These are phyloP conservation scores for Globisporangium iwayamae DNA, from an alignment of 352 stramenopile species.

Conservation along the genomic window DNA sequence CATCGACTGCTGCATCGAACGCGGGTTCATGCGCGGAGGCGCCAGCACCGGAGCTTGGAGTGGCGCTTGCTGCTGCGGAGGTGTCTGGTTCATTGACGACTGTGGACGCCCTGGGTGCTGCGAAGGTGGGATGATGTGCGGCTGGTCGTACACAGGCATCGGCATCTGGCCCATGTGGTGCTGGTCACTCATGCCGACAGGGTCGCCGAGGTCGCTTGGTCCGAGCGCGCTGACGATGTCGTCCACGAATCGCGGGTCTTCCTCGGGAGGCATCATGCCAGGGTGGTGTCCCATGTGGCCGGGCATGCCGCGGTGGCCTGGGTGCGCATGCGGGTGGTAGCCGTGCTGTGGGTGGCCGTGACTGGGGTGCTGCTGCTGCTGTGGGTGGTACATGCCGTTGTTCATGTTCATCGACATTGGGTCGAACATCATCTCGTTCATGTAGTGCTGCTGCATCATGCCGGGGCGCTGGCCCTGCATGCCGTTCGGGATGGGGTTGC, in stretches of 20 bases:
- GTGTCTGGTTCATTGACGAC: constrained; percentile 27
- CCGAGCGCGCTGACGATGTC: constrained; percentile 62
- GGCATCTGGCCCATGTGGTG: constrained; percentile 49
- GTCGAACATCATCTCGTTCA: constrained; percentile 81
- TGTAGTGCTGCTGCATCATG: constrained; percentile 62
- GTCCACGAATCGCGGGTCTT: constrained; percentile 68
- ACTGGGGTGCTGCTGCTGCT: constrained; percentile 37
- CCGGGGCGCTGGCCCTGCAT: constrained; percentile 35
- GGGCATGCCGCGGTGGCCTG: constrained; percentile 29
- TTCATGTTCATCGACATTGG: constrained; percentile 53
- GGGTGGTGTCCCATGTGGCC: constrained; percentile 31
- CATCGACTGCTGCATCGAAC: constrained; percentile 21
- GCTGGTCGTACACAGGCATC: constrained; percentile 57
- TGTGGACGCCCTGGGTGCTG: constrained; percentile 33
- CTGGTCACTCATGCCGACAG: constrained; percentile 42
- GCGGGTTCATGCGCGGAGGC: constrained; percentile 17
- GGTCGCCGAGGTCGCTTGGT: constrained; percentile 41
- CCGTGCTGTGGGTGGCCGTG: constrained; percentile 18
- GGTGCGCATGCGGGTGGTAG: constrained; percentile 20
- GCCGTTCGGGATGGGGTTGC: constrained; percentile 29
- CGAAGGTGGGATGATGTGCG: constrained; percentile 43
- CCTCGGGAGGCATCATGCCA: constrained; percentile 50
- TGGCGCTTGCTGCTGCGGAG: constrained; percentile 28
- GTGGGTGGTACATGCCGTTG: constrained; percentile 54
- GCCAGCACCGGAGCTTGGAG: constrained; percentile 17